Evolutionary conservation across 441 rosid species (phyloP).

Genomic region (Syzygium syzygioides): DNA sequence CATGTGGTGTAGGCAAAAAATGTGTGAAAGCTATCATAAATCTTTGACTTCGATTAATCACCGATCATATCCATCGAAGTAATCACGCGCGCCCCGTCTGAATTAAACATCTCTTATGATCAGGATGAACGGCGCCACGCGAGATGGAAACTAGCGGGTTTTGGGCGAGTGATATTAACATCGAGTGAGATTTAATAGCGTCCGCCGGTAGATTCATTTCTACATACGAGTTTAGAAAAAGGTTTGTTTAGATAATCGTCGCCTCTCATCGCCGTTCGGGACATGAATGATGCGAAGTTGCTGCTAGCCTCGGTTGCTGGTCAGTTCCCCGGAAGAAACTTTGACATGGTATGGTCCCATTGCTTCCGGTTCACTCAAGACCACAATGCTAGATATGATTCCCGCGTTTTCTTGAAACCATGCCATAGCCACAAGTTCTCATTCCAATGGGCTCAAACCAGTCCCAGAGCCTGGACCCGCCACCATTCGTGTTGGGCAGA

Average conservation of each 20-base stretch:
- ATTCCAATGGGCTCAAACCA: not conserved
- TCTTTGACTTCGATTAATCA: not conserved
- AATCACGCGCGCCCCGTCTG: fast-evolving
- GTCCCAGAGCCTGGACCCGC: not conserved
- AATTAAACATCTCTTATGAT: not conserved
- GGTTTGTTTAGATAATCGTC: not conserved
- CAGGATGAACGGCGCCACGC: not conserved
- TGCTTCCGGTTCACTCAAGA: not conserved
- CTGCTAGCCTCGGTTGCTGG: not conserved
- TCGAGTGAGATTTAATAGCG: not conserved
- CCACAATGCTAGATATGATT: not conserved
- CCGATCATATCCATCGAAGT: not conserved
- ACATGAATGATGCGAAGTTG: not conserved
- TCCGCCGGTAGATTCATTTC: not conserved
- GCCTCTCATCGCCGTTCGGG: not conserved
- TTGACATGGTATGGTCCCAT: not conserved
- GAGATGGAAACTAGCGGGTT: not conserved
- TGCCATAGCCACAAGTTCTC: not conserved
- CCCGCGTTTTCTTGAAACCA: not conserved
- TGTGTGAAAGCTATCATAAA: not conserved
- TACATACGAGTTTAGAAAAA: too few relatives aligned
- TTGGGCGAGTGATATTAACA: fast-evolving
- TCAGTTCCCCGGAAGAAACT: not conserved
- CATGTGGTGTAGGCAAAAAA: not conserved
- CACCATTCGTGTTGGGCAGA: not conserved